These are phyloP conservation scores for Laguncularia racemosa DNA, from an alignment of 345 rosid genomes.

Conservation along the genomic window DNA sequence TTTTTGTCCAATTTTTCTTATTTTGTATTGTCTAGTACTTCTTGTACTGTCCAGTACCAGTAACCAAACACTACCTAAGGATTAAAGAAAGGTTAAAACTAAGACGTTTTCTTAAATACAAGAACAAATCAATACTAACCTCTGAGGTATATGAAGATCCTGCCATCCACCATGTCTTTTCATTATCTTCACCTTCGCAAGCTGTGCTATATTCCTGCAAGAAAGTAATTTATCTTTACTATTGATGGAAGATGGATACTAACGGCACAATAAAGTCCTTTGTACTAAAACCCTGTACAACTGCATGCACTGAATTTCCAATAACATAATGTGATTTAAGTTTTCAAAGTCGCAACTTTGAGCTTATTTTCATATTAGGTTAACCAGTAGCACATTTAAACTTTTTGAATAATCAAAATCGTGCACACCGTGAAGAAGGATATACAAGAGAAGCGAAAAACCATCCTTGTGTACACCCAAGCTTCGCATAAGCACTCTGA, in stretches of 20 bases:
- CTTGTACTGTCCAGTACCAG: too few species aligned
- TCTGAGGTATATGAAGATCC: slow-evolving; percentile 57
- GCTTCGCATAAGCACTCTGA: slow-evolving; percentile 81
- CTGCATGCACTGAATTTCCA: not conserved
- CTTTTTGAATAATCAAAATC: not conserved
- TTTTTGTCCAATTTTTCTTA: too few species aligned
- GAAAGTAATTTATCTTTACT: slow-evolving; percentile 1
- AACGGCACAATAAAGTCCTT: slow-evolving; percentile 3
- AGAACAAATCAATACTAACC: slow-evolving; percentile 22
- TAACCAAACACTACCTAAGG: too few species aligned
- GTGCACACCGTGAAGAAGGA: slow-evolving; percentile 57
- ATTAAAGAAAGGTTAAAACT: not conserved
- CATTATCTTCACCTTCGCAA: slow-evolving; percentile 76
- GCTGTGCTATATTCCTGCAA: slow-evolving; percentile 79
- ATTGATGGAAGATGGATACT: not conserved
- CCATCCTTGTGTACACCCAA: slow-evolving; percentile 96
- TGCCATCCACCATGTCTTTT: slow-evolving; percentile 58
- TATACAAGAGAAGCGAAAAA: slow-evolving; percentile 68
- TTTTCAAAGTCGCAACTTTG: not conserved
- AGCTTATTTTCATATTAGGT: not conserved
- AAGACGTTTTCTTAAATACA: not conserved
- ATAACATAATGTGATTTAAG: not conserved
- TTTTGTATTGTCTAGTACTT: too few species aligned
- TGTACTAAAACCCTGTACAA: not conserved
- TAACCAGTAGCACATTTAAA: not conserved